phyloP scores from a whole-genome alignment of 495 filamentous ascomycete genomes.

The Daldinia caldariorum region DNA sequence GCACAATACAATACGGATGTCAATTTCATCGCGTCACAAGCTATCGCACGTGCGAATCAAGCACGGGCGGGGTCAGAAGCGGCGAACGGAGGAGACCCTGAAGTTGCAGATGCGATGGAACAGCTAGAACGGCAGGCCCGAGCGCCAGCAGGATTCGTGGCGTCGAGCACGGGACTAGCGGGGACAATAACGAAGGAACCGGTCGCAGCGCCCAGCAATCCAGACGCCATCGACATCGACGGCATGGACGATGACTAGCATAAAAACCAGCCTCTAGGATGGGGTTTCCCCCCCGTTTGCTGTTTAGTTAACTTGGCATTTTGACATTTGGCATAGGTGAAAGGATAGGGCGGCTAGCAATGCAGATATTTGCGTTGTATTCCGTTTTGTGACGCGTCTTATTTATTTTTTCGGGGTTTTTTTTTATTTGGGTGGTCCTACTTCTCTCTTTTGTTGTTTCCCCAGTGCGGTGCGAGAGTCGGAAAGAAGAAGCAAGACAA shows the following conservation, averaged over 20 bases:
- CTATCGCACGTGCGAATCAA: slow-evolving; percentile 81
- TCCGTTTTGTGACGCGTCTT: slow-evolving; percentile 14
- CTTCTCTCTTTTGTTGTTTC: slow-evolving; percentile 1
- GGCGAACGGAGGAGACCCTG: slow-evolving; percentile 58
- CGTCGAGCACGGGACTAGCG: slow-evolving; percentile 81
- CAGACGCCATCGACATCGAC: slow-evolving; percentile 90
- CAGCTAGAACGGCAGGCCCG: slow-evolving; percentile 87
- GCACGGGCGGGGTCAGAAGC: slow-evolving; percentile 57
- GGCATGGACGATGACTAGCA: slow-evolving; percentile 59
- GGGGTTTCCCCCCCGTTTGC: neutral
- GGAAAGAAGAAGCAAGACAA: slow-evolving; percentile 16
- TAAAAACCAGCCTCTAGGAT: slow-evolving; percentile 20
- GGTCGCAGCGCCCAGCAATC: slow-evolving; percentile 70
- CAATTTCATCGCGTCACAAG: slow-evolving; percentile 97
- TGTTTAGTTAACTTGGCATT: slow-evolving; percentile 3
- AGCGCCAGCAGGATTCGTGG: slow-evolving; percentile 91
- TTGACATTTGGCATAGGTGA: slow-evolving; percentile 27
- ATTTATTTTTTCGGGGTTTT: slow-evolving; percentile 7
- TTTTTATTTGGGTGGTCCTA: neutral
- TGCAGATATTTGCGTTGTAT: neutral
- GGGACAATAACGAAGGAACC: slow-evolving; percentile 65
- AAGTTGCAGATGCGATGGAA: slow-evolving; percentile 85
- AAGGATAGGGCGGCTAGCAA: slow-evolving; percentile 16
- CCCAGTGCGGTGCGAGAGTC: slow-evolving; percentile 3
- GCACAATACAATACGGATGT: slow-evolving; percentile 99